Conservation (phyloP, 306 rosid genomes). For the Nissolia schottii region DNA sequence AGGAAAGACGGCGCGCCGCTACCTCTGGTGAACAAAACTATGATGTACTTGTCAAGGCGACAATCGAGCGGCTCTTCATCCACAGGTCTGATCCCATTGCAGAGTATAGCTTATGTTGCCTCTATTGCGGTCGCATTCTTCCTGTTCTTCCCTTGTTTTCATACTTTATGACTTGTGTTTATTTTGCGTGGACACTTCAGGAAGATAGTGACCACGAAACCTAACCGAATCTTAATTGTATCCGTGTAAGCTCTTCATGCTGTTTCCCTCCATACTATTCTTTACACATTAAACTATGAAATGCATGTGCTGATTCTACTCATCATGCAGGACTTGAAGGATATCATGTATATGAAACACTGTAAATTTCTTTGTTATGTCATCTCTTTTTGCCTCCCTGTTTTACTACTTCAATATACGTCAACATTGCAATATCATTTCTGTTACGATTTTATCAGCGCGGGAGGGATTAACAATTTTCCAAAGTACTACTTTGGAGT, state of each 20-base stretch:
- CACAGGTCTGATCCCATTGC: slow-evolving; percentile 35
- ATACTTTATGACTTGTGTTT: slow-evolving; percentile 22
- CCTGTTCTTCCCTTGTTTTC: slow-evolving; percentile 26
- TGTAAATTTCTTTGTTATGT: slow-evolving; percentile 34
- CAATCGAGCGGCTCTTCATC: slow-evolving; percentile 34
- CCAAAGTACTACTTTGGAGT: slow-evolving; percentile 16
- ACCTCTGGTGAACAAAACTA: slow-evolving; percentile 82
- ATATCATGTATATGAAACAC: slow-evolving; percentile 12
- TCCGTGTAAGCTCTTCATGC: slow-evolving; percentile 13
- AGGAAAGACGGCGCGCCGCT: slow-evolving; percentile 66
- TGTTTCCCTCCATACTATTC: slow-evolving; percentile 9
- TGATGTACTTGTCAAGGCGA: slow-evolving; percentile 65
- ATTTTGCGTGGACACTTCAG: slow-evolving; percentile 30
- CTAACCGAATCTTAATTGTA: slow-evolving; percentile 2
- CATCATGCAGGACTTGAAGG: slow-evolving; percentile 33
- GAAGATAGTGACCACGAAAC: slow-evolving; percentile 24
- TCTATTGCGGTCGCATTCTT: slow-evolving; percentile 18
- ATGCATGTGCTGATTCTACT: slow-evolving; percentile 16
- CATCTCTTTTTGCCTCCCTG: background rate
- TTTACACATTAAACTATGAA: background rate
- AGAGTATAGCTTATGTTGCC: slow-evolving; percentile 25
- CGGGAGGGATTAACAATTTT: background rate
- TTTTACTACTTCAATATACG: background rate
- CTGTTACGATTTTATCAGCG: background rate
- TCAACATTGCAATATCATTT: background rate